Conservation (phyloP, 2,329 filamentous ascomycete genomes). For the Aspergillus chevalieri region DNA sequence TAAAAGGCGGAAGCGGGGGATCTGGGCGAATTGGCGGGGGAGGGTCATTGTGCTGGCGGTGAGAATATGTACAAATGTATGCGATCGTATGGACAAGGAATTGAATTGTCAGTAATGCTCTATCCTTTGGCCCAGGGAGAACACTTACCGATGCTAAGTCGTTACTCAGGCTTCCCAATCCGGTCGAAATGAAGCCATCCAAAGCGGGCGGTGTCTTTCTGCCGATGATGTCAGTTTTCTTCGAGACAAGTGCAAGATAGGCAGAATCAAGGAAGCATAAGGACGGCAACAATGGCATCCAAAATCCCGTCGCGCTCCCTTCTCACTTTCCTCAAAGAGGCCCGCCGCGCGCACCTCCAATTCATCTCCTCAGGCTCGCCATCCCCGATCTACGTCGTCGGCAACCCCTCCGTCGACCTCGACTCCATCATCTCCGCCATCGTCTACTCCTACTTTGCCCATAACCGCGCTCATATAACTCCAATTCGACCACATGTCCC, state of each 20-base stretch:
- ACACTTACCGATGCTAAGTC: background rate
- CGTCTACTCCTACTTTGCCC: constrained; percentile 54
- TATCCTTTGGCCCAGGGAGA: background rate
- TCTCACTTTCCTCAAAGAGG: constrained; percentile 33
- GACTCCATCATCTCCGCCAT: constrained; percentile 59
- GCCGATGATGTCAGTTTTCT: constrained; percentile 3
- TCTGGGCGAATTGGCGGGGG: constrained; percentile 20
- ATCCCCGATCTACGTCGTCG: constrained; percentile 35
- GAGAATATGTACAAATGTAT: background rate
- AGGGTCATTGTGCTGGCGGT: constrained; percentile 3
- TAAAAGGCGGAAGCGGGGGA: constrained; percentile 24
- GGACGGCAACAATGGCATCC: background rate
- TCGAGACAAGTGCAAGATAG: background rate
- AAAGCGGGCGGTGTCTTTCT: constrained; percentile 3
- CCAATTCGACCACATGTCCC: constrained; percentile 47
- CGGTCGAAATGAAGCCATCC: background rate
- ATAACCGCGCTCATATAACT: constrained; percentile 37
- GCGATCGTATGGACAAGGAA: background rate
- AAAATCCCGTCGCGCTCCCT: constrained; percentile 10
- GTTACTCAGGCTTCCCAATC: background rate
- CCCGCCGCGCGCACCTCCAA: constrained; percentile 23
- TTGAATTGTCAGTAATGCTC: too few species aligned
- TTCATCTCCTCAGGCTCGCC: constrained; percentile 18
- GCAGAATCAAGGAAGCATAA: background rate
- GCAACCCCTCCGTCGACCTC: constrained; percentile 49